Conservation (phyloP, 2,329 filamentous ascomycete genomes). For the Monilinia fructigena region DNA sequence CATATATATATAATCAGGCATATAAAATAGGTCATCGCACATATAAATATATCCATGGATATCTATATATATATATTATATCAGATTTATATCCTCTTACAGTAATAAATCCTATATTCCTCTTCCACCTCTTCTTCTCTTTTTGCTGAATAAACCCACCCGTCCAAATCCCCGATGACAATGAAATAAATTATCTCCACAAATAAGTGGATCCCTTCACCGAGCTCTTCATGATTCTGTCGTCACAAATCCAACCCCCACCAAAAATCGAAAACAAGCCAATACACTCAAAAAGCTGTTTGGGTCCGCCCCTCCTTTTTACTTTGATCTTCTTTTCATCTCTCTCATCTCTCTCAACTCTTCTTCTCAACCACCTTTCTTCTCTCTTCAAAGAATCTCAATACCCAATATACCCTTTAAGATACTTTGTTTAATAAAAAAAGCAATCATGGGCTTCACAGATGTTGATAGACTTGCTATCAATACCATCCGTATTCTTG, state of each 20-base stretch:
- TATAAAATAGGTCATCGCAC: too few species aligned
- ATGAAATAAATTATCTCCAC: neutral
- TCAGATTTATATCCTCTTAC: too few species aligned
- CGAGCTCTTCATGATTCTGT: conserved; percentile 11
- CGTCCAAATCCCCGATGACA: neutral
- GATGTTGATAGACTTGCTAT: conserved; percentile 87
- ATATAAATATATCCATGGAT: too few species aligned
- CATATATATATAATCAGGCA: too few species aligned
- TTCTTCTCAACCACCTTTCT: conserved; percentile 8
- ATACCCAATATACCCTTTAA: conserved; percentile 11
- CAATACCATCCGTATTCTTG: conserved; percentile 96
- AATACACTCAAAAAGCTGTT: conserved; percentile 3
- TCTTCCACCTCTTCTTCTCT: too few species aligned
- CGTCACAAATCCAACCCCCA: conserved; percentile 18
- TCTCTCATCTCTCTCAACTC: conserved; percentile 16
- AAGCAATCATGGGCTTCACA: conserved; percentile 72
- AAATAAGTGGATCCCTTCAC: conserved; percentile 15
- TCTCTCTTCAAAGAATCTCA: neutral
- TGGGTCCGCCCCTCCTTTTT: conserved; percentile 16
- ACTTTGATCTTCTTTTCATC: conserved; percentile 11
- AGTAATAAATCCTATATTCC: too few species aligned
- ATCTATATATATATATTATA: too few species aligned
- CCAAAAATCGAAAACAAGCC: conserved; percentile 7
- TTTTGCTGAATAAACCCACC: too few species aligned
- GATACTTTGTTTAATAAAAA: conserved; percentile 15